Base-by-base conservation (phyloP, 2,329 filamentous ascomycete species). In the Cladosporium sp. region DNA sequence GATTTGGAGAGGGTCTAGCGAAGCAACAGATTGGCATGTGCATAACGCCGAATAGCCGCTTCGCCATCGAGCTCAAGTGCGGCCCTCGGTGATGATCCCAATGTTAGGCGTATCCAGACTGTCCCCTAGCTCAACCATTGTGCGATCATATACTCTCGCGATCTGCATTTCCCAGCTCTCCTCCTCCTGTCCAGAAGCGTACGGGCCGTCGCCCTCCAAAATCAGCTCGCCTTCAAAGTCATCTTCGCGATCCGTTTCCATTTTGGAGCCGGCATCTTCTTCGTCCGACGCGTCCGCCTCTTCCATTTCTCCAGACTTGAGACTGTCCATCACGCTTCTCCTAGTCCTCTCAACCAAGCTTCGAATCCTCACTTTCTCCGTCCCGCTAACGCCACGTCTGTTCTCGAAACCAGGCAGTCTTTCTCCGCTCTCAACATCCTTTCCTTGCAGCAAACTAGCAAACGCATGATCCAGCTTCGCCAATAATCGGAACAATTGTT, bases 351-450 rank as follows among this genome's bases (percentile, higher is more conserved):
- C 87, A 0, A 90, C 87, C 31, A 95, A 73, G 63, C 87, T 88
- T 64, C 87, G 86, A 58, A 91, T 86, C 38, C 92, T 81, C 7
- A 97, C 89, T 77, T 93, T 95, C 67, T 96, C 89, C 0, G 87
- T 92, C 14, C 84, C 89, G 74, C 88, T 85, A 1, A 88, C 85
- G 8, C 72, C 72, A 4, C 77, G 72, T 1, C 79, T 79, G 6
- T 73, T 76, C 58, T 83, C 80, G 57, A 91, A 89, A 0, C 89
- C 89, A 0, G 88, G 84, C 1, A 95, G 73, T 0, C 74, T 62
- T 37, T 84, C 80, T 0, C 80, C 78, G 0, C 84, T 84, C 11
- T 84, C 79, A 3, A 83, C 70, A 62, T 95, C 83, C 53, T 78
- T 72, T 3, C 87, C 86, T 19, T 76, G 72, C 1, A 95, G 66